Evolutionary conservation across 2,329 filamentous ascomycete species (phyloP).

Genomic region (Moelleriella libera): DNA sequence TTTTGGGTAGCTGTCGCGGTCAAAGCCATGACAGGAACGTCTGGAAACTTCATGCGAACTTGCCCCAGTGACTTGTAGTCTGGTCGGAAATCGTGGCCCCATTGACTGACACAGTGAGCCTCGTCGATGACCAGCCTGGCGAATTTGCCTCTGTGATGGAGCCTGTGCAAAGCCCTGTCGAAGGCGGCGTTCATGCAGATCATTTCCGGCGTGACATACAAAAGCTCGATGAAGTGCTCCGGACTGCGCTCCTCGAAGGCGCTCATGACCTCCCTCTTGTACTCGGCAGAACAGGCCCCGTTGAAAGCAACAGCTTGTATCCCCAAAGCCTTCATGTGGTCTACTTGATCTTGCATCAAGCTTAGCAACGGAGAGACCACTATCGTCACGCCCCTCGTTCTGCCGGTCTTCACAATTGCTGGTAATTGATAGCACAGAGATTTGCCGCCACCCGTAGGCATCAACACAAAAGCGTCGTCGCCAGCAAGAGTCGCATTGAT

Average conservation of each 20-base stretch:
- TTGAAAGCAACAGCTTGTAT: constrained; percentile 77
- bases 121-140: constrained; percentile 94
- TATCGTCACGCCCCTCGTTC: constrained; percentile 74
- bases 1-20: constrained; percentile 92
- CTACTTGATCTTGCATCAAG: constrained; percentile 93
- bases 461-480: constrained; percentile 85
- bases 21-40: constrained; percentile 83
- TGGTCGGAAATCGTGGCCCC: constrained; percentile 95
- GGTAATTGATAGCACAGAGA: constrained; percentile 94
- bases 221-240: constrained; percentile 66
- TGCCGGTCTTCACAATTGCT: constrained; percentile 67
- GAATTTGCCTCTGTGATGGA: constrained; percentile 60
- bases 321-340: constrained; percentile 59
- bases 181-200: constrained; percentile 67
- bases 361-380: constrained; percentile 92
- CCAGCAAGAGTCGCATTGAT: constrained; percentile 86
- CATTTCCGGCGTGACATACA: constrained; percentile 98
- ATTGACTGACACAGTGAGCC: constrained; percentile 98
- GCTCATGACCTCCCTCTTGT: constrained; percentile 52
- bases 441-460: constrained; percentile 96
- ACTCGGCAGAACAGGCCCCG: constrained; percentile 50
- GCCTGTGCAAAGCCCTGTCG: constrained; percentile 44
- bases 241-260: constrained; percentile 48
- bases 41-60: constrained; percentile 56
- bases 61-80: constrained; percentile 83